Evolutionary conservation across 1,284 basidiomycete species (phyloP).

Genomic region (Trichosporon coremiiforme): DNA sequence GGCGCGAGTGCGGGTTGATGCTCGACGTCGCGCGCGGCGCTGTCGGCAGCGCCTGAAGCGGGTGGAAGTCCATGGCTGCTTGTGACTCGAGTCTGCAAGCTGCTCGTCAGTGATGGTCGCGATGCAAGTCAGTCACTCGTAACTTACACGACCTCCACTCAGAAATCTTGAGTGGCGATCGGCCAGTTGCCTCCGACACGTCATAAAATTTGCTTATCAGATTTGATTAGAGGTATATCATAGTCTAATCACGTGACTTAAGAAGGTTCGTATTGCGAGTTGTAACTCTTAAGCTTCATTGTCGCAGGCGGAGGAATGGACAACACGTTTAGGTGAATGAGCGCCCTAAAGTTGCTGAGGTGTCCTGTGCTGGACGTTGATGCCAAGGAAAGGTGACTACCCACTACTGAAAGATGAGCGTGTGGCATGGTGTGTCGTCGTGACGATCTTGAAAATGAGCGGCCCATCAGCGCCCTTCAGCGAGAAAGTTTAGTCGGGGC

Average conservation of each 20-base stretch:
- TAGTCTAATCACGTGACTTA: background rate
- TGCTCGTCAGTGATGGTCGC: background rate
- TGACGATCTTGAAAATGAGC: no score
- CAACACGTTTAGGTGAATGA: no score
- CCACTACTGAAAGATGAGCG: no score
- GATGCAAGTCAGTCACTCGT: background rate
- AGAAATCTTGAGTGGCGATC: slow-evolving; percentile 10
- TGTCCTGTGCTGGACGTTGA: no score
- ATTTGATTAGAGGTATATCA: background rate
- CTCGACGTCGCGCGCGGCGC: slow-evolving; percentile 48
- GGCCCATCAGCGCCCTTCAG: no score
- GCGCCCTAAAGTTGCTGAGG: no score
- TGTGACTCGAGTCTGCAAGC: slow-evolving; percentile 6
- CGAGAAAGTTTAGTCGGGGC: no score
- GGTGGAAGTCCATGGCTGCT: slow-evolving; percentile 52
- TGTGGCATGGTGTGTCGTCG: no score
- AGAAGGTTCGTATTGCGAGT: no score
- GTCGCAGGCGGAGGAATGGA: no score
- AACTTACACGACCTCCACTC: slow-evolving; percentile 24
- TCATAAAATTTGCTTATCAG: slow-evolving; percentile 3
- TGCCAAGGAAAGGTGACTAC: no score
- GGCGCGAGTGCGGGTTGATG: slow-evolving; percentile 53
- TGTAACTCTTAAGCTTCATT: no score
- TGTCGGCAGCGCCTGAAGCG: slow-evolving; percentile 49
- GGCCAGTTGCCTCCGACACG: background rate